Base-by-base conservation (phyloP, 805 yeast species). In the Metschnikowia picachoensis region DNA sequence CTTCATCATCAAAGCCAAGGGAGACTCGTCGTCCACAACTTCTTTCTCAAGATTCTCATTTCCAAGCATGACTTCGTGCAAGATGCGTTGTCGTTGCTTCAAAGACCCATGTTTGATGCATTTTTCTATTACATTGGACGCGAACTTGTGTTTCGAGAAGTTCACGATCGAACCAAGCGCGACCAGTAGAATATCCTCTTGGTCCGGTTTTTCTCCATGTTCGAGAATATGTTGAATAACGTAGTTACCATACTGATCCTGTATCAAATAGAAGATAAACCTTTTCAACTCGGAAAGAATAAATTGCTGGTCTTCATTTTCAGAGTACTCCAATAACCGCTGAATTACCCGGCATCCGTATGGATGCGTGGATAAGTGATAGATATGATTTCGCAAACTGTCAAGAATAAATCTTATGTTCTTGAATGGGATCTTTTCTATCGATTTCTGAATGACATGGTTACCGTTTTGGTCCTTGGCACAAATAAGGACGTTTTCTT, bases 301-400 rank as follows among this genome's bases (percentile, higher is more conserved):
- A 43, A 71, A 73, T 25, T 73, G 68, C 64, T 87, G 91, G 57
- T 89, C 91, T 6, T 72, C 77, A 8, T 64, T 65, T 20, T 76
- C 72, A 2, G 95, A 87, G 66, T 79, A 84, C 66, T 94, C 98
- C 51, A 94, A 73, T 56, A 92, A 74, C 52, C 99, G 76, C 70
- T 94, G 99, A 52, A 94, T 87, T 2, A 94, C 99, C 45, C 99
- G 79, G 67, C 99, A 94, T 16, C 99, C 99, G 65, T 94, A 94
- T 2, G 97, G 95, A 67, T 94, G 97, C 0, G 95, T 86, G 0
- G 97, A 86, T 52, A 94, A 73, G 60, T 87, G 95, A 60, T 88
- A 87, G 43, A 90, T 85, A 50, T 79, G 84, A 51, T 78, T 79
- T 48, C 74, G 77, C 53, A 94, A 75, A 29, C 90, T 79, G 30